phyloP scores from a whole-genome alignment of 441 rosid species.

The Mallotus japonicus region DNA sequence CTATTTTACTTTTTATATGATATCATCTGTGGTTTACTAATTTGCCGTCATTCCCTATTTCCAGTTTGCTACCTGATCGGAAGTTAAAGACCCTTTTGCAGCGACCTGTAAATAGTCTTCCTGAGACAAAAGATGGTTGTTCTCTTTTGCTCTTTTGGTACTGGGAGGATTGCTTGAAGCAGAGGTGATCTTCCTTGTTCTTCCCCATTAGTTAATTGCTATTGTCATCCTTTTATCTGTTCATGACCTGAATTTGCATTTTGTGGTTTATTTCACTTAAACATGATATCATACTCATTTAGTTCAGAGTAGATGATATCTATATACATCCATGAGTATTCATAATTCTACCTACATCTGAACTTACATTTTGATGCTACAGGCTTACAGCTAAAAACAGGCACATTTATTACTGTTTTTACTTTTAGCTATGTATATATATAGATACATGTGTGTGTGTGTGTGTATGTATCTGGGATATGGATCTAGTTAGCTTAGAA shows the following conservation, averaged over 20 bases:
- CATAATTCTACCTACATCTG: not conserved
- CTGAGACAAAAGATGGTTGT: slow-evolving; percentile 86
- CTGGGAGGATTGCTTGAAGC: slow-evolving; percentile 94
- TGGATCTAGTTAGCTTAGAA: not conserved
- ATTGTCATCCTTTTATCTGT: not conserved
- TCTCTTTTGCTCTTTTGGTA: slow-evolving; percentile 93
- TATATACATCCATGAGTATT: not conserved
- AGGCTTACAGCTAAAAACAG: not conserved
- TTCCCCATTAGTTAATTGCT: not conserved
- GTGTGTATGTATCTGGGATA: not conserved
- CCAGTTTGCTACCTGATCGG: slow-evolving; percentile 83
- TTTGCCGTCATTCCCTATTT: slow-evolving; percentile 9
- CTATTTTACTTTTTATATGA: slow-evolving; percentile 2
- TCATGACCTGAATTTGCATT: not conserved
- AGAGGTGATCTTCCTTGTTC: slow-evolving; percentile 48
- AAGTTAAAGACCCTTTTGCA: slow-evolving; percentile 90
- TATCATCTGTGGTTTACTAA: not conserved
- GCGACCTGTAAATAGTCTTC: slow-evolving; percentile 60
- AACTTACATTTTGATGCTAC: not conserved
- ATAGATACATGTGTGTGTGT: no score
- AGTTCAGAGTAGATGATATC: not conserved
- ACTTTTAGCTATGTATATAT: no score
- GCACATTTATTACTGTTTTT: no score
- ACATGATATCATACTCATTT: not conserved
- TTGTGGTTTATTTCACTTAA: not conserved